Conservation (phyloP, 768 basidiomycete species). For the Boletus eberwhitei region DNA sequence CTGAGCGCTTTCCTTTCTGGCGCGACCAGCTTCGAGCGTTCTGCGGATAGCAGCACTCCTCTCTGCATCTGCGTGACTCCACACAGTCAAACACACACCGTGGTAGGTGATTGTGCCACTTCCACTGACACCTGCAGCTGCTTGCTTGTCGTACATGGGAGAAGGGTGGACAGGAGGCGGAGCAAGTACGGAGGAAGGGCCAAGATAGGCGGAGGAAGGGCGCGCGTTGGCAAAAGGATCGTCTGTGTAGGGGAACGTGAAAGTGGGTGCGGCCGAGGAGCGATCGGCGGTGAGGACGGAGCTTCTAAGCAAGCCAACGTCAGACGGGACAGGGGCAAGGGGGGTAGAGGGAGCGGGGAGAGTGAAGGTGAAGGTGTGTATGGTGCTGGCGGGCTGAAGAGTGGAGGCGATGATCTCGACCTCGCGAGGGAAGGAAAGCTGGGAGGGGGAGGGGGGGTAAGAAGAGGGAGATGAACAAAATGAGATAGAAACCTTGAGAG, state of each 20-base stretch:
- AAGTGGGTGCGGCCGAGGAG: constrained; percentile 62
- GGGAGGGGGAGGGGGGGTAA: neutral
- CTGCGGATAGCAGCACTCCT: constrained; percentile 80
- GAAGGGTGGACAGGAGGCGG: constrained; percentile 29
- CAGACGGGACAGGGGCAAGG: constrained; percentile 68
- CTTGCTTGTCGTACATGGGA: constrained; percentile 33
- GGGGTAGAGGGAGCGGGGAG: constrained; percentile 75
- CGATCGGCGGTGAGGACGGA: constrained; percentile 70
- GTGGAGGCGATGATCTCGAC: constrained; percentile 95
- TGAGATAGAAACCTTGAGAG: constrained; percentile 63
- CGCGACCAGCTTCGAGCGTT: constrained; percentile 74
- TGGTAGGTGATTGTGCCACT: constrained; percentile 62
- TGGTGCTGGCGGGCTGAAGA: constrained; percentile 87
- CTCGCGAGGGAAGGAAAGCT: constrained; percentile 91
- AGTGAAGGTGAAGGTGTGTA: constrained; percentile 88
- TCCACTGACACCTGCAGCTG: constrained; percentile 35
- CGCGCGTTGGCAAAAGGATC: constrained; percentile 67
- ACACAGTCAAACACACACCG: constrained; percentile 91
- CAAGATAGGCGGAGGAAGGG: constrained; percentile 77
- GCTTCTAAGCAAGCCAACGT: constrained; percentile 56
- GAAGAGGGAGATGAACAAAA: neutral
- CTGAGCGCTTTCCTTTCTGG: constrained; percentile 77
- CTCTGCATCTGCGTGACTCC: constrained; percentile 92
- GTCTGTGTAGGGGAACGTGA: constrained; percentile 69
- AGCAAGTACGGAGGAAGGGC: constrained; percentile 63